Percentiles rank a stretch among this genome's conserved stretches.
Conservation (phyloP, 331 rosid genomes). For the Quercus tomentella region DNA sequence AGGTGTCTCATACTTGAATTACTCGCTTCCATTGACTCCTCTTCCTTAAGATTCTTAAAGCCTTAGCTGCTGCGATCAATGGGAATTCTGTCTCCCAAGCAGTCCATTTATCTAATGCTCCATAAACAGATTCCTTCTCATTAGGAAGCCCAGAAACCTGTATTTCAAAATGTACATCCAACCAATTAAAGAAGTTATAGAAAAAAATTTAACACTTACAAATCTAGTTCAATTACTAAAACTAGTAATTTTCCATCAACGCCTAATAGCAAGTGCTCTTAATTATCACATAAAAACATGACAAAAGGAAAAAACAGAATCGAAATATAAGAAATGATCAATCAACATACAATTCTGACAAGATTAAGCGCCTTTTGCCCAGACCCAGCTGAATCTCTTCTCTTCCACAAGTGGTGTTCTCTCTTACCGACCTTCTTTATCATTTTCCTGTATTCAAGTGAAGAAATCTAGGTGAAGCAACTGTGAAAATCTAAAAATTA, state of each 20-base stretch:
- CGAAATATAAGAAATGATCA: slow-evolving; percentile 4
- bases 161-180: slow-evolving; percentile 11
- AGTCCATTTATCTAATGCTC: slow-evolving; percentile 87
- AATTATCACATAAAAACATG: background rate
- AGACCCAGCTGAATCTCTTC: slow-evolving; percentile 64
- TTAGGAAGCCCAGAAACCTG: slow-evolving; percentile 72
- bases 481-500: background rate
- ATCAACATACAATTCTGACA: slow-evolving; percentile 56
- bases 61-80: slow-evolving; percentile 74
- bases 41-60: slow-evolving; percentile 63
- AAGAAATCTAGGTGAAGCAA: background rate
- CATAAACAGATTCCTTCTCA: slow-evolving; percentile 80
- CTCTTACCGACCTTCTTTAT: slow-evolving; percentile 42
- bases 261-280: background rate
- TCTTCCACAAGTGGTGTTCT: slow-evolving; percentile 83
- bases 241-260: background rate
- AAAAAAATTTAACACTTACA: background rate
- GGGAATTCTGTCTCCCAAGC: slow-evolving; percentile 99
- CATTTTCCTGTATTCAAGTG: slow-evolving; percentile 45
- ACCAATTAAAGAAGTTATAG: background rate
- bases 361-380: slow-evolving; percentile 86
- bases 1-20: background rate
- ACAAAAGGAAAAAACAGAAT: background rate
- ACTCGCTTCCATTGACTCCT: slow-evolving; percentile 72
- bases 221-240: background rate